Base-by-base conservation (phyloP, 768 basidiomycete genomes). In the Floccularia luteovirens region DNA sequence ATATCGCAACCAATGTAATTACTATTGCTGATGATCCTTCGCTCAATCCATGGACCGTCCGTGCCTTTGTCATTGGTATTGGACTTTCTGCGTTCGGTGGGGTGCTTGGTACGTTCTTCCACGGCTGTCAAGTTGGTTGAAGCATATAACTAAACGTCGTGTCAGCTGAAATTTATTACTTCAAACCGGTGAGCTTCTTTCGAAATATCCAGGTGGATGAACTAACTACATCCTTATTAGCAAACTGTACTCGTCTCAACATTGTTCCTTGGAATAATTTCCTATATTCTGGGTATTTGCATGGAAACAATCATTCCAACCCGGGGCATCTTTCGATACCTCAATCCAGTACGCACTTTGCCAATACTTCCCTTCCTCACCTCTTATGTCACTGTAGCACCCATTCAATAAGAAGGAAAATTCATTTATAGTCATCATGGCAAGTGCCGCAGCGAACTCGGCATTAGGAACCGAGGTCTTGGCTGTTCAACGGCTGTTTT, bases 401-500 rank as follows among this genome's bases (percentile, higher is more conserved):
- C 70, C 75, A 2, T 77, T 75, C 56, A 76, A 77, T 52, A 76
- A 72, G 53, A 77, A 76, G 42, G 75, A 78, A 49, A 72, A 73
- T 51, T 71, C 73, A 0, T 74, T 77, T 45, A 69, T 77, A 24
- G 64, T 77, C 7, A 73, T 77, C 41, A 77, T 77, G 75, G 50
- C 75, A 16, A 66, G 69, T 42, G 72, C 75, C 2, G 74, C 74
- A 3, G 67, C 74, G 12, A 73, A 68, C 32, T 65, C 70, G 0
- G 74, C 75, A 3, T 61, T 77, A 11, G 75, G 63, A 2, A 76
- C 74, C 0, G 73, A 76, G 35, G 64, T 77, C 4, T 55, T 77
- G 31, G 70, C 74, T 0, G 74, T 75, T 2, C 75, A 76, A 42
- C 64, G 71, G 0, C 51, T 76, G 12, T 76, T 64, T 48, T 78